Conservation (phyloP, 2,329 filamentous ascomycete species). For the Mollisiaceae sp. region DNA sequence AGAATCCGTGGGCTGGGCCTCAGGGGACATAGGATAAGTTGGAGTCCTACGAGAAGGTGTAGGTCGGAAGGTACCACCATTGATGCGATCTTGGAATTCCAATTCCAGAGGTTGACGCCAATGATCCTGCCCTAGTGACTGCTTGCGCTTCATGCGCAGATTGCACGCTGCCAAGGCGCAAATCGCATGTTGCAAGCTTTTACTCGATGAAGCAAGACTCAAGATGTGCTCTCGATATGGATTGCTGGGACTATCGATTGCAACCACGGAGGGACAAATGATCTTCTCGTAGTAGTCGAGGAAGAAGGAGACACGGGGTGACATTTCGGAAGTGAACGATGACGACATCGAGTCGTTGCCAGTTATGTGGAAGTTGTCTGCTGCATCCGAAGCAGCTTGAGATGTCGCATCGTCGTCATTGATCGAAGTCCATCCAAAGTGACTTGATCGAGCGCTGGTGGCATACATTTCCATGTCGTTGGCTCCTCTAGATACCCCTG, state of each 20-base stretch:
- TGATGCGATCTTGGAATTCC: conserved; percentile 41
- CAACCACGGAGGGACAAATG: conserved; percentile 89
- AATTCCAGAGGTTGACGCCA: conserved; percentile 48
- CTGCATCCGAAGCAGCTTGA: conserved; percentile 36
- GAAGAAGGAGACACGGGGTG: conserved; percentile 83
- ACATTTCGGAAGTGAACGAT: conserved; percentile 63
- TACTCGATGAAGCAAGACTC: conserved; percentile 75
- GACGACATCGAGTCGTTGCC: conserved; percentile 54
- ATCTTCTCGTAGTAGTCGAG: conserved; percentile 94
- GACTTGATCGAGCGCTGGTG: conserved; percentile 40
- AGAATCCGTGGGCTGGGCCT: conserved; percentile 53
- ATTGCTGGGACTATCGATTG: conserved; percentile 84
- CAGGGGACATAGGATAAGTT: conserved; percentile 43
- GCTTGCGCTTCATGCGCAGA: conserved; percentile 79
- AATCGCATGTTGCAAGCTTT: conserved; percentile 89
- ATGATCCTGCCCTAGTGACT: conserved; percentile 62
- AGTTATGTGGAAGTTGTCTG: conserved; percentile 36
- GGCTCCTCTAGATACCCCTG: conserved; percentile 28
- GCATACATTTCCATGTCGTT: conserved; percentile 40
- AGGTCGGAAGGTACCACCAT: conserved; percentile 32
- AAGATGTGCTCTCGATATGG: conserved; percentile 86
- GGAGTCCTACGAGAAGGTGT: conserved; percentile 33
- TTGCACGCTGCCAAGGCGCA: conserved; percentile 90
- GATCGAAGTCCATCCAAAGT: conserved; percentile 42
- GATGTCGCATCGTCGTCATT: conserved; percentile 42